Conservation (phyloP, 306 rosid genomes). For the Urtica urens region DNA sequence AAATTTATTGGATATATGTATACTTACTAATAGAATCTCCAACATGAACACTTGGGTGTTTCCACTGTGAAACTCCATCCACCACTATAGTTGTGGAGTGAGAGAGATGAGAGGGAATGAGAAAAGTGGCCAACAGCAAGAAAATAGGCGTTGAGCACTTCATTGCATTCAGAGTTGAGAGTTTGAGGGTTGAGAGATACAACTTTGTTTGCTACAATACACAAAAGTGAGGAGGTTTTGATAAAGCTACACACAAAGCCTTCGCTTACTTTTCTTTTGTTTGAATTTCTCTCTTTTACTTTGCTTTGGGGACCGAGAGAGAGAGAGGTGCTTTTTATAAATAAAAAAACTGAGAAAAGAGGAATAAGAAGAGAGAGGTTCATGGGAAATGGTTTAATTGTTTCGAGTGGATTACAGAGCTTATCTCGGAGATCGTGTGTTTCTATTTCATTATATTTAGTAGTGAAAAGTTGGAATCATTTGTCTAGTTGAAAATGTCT, state of each 20-base stretch:
- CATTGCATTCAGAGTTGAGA: no score
- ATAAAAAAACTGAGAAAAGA: constrained; percentile 35
- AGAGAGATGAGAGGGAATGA: constrained; percentile 30
- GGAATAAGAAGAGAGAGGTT: constrained; percentile 22
- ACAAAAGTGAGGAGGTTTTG: constrained; percentile 8
- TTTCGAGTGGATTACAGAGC: constrained; percentile 63
- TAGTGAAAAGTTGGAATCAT: constrained; percentile 43
- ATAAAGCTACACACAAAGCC: constrained; percentile 12
- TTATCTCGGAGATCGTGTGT: constrained; percentile 33
- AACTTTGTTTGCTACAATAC: background rate
- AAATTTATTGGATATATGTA: background rate
- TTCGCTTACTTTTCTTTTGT: constrained; percentile 8
- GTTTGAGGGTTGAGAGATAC: no score
- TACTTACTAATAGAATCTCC: constrained; percentile 82
- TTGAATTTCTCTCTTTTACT: no score
- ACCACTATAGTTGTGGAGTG: constrained; percentile 46
- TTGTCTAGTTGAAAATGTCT: constrained; percentile 28
- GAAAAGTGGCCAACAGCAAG: constrained; percentile 29
- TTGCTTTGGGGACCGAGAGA: no score
- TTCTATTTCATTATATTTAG: constrained; percentile 23
- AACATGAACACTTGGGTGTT: constrained; percentile 52
- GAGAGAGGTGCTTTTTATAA: constrained; percentile 33
- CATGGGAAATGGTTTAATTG: constrained; percentile 15
- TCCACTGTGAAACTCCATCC: constrained; percentile 81
- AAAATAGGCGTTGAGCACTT: constrained; percentile 27